phyloP scores from a whole-genome alignment of 2,329 filamentous ascomycete genomes.

The Trichoderma hamatum region DNA sequence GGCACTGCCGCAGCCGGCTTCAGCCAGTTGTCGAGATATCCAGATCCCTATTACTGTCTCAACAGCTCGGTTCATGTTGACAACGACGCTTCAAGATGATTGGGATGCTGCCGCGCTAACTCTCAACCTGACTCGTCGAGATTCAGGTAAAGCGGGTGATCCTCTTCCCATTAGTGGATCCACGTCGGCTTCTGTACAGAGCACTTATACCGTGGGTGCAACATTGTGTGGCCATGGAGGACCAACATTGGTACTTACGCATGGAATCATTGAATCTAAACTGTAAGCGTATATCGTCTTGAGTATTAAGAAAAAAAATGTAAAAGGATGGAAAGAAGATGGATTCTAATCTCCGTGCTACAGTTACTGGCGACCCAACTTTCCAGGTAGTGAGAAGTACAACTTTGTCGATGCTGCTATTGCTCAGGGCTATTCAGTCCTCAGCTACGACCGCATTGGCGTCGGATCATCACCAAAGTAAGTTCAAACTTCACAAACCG shows the following conservation, averaged over 20 bases:
- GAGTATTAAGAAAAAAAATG: too few species aligned
- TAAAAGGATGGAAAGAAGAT: neutral
- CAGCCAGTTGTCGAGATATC: slow-evolving; percentile 1
- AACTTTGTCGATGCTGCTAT: slow-evolving; percentile 1
- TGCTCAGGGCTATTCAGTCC: slow-evolving; percentile 13
- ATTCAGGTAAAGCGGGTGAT: neutral
- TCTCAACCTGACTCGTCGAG: slow-evolving; percentile 14
- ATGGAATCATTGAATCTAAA: slow-evolving; percentile 11
- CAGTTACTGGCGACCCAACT: slow-evolving; percentile 6
- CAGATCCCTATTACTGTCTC: slow-evolving; percentile 17
- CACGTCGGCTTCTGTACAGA: neutral
- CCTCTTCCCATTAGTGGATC: slow-evolving; percentile 2
- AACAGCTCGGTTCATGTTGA: slow-evolving; percentile 6
- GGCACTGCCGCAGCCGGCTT: neutral
- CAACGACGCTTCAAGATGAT: neutral
- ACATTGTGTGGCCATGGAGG: slow-evolving; percentile 6
- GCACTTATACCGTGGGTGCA: slow-evolving; percentile 15
- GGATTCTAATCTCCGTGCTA: neutral
- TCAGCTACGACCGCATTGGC: slow-evolving; percentile 19
- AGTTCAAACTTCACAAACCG: neutral
- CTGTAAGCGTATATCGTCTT: neutral
- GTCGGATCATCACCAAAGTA: slow-evolving; percentile 13
- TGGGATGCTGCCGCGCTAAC: slow-evolving; percentile 16
- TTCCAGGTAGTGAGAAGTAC: slow-evolving; percentile 1
- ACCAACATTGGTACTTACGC: slow-evolving; percentile 6